Percentiles rank a stretch among this genome's conserved stretches.
phyloP scores from a whole-genome alignment of 805 yeast genomes.

The Ogataea allantospora region DNA sequence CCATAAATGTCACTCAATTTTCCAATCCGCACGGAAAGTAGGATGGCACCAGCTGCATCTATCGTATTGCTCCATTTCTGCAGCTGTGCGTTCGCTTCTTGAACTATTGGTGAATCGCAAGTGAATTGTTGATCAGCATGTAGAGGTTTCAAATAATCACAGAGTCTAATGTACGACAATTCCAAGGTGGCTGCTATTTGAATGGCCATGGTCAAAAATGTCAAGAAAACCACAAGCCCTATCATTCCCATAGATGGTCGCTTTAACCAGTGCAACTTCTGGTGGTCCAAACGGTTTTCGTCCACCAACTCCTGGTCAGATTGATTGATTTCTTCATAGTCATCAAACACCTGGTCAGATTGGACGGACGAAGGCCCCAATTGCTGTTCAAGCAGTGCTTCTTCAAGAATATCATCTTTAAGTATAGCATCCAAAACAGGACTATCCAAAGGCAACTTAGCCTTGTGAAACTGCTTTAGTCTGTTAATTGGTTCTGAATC shows the following conservation, averaged over 20 bases:
- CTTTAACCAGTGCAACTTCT: conserved; percentile 47
- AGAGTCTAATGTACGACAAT: conserved; percentile 40
- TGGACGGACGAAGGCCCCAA: background rate
- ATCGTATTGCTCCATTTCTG: conserved; percentile 44
- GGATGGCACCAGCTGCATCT: conserved; percentile 43
- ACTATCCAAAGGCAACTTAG: conserved; percentile 4
- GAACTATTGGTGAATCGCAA: conserved; percentile 43
- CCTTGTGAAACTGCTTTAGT: background rate
- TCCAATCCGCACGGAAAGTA: conserved; percentile 63
- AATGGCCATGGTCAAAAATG: conserved; percentile 41
- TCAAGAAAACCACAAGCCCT: conserved; percentile 40
- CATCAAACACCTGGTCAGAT: conserved; percentile 18
- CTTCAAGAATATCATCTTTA: conserved; percentile 11
- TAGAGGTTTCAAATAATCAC: conserved; percentile 29
- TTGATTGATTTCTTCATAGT: conserved; percentile 33
- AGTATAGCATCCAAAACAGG: conserved; percentile 3
- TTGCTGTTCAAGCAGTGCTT: conserved; percentile 1
- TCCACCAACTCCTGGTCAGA: conserved; percentile 46
- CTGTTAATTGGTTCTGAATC: background rate
- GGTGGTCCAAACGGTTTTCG: conserved; percentile 42
- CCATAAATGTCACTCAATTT: conserved; percentile 65
- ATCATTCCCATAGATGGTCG: conserved; percentile 58
- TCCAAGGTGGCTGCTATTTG: conserved; percentile 39
- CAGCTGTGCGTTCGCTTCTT: conserved; percentile 45
- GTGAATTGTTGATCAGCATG: conserved; percentile 5